Evolutionary conservation across 352 stramenopile species (phyloP).

Genomic region (Phytophthora tubulina): DNA sequence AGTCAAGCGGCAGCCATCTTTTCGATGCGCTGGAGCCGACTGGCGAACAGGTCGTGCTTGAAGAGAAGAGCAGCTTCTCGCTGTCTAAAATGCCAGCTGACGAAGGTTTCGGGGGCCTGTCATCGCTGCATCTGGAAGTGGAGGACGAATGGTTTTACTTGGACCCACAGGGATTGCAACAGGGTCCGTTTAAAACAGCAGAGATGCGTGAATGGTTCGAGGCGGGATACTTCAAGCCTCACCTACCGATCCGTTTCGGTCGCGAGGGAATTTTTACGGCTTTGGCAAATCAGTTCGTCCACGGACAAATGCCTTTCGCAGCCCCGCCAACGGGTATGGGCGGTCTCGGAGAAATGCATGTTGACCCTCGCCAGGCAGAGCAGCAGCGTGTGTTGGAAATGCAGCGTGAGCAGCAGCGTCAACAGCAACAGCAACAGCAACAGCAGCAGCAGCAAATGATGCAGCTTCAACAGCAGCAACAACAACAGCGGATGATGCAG

Average conservation of each 20-base stretch:
- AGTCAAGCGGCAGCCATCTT: conserved; percentile 35
- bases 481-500: conserved; percentile 77
- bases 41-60: conserved; percentile 30
- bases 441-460: conserved; percentile 64
- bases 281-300: conserved; percentile 79
- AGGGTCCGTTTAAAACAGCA: conserved; percentile 86
- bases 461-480: conserved; percentile 70
- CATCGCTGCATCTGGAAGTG: conserved; percentile 52
- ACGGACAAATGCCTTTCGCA: conserved; percentile 78
- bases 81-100: conserved; percentile 32
- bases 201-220: conserved; percentile 93
- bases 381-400: conserved; percentile 70
- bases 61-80: conserved; percentile 49
- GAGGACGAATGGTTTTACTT: conserved; percentile 90
- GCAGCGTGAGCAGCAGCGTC: conserved; percentile 66
- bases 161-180: conserved; percentile 83
- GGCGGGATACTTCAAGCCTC: conserved; percentile 90
- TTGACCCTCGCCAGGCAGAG: conserved; percentile 51
- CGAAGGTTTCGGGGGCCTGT: conserved; percentile 33
- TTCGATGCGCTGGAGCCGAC: conserved; percentile 48
- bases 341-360: conserved; percentile 25
- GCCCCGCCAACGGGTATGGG: conserved; percentile 38
- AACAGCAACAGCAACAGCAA: conserved; percentile 57
- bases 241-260: conserved; percentile 88
- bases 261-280: conserved; percentile 78